phyloP scores from a whole-genome alignment of 129 eudicot species.

The Arctium lappa region DNA sequence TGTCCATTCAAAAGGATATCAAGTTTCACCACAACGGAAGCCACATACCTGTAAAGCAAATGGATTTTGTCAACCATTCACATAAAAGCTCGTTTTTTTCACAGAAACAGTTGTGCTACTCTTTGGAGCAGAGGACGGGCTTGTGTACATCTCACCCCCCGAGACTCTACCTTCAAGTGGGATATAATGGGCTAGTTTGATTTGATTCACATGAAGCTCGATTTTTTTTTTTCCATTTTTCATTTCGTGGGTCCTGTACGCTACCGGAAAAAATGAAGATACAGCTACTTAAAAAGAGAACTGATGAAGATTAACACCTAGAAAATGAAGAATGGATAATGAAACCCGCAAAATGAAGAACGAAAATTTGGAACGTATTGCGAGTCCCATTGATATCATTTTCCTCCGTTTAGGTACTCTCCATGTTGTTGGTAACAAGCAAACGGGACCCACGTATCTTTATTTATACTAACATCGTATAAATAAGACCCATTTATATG shows the following conservation, averaged over 20 bases:
- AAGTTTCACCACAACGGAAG: slow-evolving; percentile 87
- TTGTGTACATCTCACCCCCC: too few relatives aligned
- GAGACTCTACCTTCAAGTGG: too few relatives aligned
- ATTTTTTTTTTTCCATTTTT: neutral
- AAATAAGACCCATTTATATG: neutral
- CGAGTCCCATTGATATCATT: neutral
- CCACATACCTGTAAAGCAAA: slow-evolving; percentile 57
- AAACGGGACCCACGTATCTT: neutral
- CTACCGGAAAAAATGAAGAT: neutral
- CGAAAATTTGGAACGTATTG: neutral
- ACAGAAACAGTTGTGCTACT: too few relatives aligned
- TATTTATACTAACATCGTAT: neutral
- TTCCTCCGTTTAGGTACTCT: neutral
- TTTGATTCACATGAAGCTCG: neutral
- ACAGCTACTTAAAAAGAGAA: neutral
- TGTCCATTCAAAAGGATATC: slow-evolving; percentile 91
- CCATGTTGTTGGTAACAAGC: neutral
- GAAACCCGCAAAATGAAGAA: neutral
- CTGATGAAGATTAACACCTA: neutral
- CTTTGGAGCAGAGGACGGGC: too few relatives aligned
- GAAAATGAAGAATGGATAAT: neutral
- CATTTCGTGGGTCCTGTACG: neutral
- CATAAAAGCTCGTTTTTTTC: neutral
- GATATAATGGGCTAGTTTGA: too few relatives aligned
- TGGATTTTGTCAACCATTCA: slow-evolving; percentile 9